Percentiles rank a stretch among this genome's conserved stretches.
Evolutionary conservation across 139 green algal genomes (phyloP).

Genomic region (Micromonas commoda): DNA sequence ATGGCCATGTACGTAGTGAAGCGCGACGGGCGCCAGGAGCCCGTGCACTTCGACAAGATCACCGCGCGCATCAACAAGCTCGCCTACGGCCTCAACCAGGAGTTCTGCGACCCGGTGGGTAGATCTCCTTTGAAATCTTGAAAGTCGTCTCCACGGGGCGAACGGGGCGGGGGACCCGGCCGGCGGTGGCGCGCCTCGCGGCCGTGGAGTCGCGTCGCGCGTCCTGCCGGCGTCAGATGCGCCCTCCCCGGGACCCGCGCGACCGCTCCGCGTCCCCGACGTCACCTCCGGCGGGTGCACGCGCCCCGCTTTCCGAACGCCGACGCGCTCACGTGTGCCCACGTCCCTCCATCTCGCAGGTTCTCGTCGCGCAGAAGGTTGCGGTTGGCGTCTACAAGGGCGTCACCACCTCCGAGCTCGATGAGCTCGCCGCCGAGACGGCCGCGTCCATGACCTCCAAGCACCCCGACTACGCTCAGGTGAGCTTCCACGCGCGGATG

Average conservation of each 20-base stretch:
- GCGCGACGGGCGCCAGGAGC: conserved; percentile 74
- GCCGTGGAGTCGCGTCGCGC: no score
- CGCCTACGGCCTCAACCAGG: conserved; percentile 85
- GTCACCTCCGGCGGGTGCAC: no score
- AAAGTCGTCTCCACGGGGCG: no score
- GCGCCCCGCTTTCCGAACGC: no score
- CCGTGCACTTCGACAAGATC: conserved; percentile 98
- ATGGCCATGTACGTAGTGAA: conserved; percentile 88
- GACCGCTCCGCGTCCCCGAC: no score
- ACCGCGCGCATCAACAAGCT: conserved; percentile 94
- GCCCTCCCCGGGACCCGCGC: no score
- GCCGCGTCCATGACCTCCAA: conserved; percentile 91
- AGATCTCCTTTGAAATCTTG: background rate
- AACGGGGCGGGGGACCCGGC: no score
- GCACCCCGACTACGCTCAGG: conserved; percentile 95
- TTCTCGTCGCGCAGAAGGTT: conserved; percentile 96
- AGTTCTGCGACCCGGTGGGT: conserved; percentile 89
- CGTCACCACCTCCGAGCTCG: conserved; percentile 92
- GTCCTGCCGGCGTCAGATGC: no score
- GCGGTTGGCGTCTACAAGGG: conserved; percentile 89
- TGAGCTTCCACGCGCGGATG: no score
- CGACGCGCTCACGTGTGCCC: no score
- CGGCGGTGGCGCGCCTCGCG: no score
- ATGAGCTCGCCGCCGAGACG: conserved; percentile 97
- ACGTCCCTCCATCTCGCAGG: conserved; percentile 43